Conservation (phyloP, 305 asterid genomes). For the Fraxinus greggii region DNA sequence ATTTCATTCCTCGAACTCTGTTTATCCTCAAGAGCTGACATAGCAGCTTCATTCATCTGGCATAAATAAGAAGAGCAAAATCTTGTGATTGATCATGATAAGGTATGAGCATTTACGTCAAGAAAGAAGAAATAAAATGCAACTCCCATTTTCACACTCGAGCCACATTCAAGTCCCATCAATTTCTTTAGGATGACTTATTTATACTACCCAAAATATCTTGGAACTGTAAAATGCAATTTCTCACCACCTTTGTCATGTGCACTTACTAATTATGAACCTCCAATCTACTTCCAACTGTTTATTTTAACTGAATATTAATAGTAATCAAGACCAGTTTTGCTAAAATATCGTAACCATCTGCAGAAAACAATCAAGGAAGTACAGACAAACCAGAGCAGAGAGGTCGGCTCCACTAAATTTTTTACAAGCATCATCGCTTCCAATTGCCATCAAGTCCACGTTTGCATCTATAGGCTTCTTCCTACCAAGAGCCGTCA, state of each 20-base stretch:
- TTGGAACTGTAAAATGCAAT: neutral
- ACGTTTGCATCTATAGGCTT: slow-evolving; percentile 60
- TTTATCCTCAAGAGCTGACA: slow-evolving; percentile 57
- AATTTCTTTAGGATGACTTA: neutral
- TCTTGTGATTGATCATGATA: neutral
- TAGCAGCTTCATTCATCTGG: slow-evolving; percentile 68
- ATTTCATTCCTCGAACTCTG: slow-evolving; percentile 20
- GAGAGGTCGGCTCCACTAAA: slow-evolving; percentile 88
- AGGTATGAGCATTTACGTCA: neutral
- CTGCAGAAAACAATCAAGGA: neutral
- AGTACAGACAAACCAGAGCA: slow-evolving; percentile 50
- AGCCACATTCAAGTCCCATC: neutral
- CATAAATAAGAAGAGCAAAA: neutral
- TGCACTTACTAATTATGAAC: neutral
- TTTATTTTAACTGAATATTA: neutral
- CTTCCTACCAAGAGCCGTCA: slow-evolving; percentile 65
- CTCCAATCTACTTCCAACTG: slow-evolving; percentile 1
- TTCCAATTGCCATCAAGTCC: slow-evolving; percentile 69
- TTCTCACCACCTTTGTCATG: neutral
- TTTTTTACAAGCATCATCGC: slow-evolving; percentile 53
- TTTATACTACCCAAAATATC: neutral
- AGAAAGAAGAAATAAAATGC: neutral
- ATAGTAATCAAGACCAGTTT: neutral
- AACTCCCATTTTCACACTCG: neutral
- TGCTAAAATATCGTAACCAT: neutral